Evolutionary conservation across 2,329 filamentous ascomycete genomes (phyloP).

Genomic region (Pseudocercospora cruenta): DNA sequence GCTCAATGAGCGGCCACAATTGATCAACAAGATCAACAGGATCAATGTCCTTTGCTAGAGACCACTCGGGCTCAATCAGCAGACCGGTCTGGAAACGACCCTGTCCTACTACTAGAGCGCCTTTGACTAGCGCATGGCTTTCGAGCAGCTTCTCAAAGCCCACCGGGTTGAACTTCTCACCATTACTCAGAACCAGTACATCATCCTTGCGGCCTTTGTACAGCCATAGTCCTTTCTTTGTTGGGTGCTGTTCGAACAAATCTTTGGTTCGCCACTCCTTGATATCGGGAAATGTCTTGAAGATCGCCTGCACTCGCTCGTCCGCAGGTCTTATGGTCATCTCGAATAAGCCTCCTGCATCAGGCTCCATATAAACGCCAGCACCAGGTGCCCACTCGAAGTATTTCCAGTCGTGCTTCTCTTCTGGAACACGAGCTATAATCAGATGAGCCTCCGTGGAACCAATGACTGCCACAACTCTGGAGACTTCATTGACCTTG

Average conservation of each 20-base stretch:
- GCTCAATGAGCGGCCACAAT: constrained; percentile 24
- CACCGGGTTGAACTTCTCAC: constrained; percentile 36
- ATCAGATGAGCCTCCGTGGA: constrained; percentile 28
- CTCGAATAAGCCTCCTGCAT: constrained; percentile 38
- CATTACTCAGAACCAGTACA: constrained; percentile 36
- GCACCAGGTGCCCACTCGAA: constrained; percentile 30
- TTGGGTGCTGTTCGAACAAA: constrained; percentile 34
- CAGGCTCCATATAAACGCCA: constrained; percentile 21
- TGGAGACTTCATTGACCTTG: constrained; percentile 19
- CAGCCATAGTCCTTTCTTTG: constrained; percentile 32
- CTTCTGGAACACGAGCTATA: constrained; percentile 24
- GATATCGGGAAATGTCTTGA: constrained; percentile 39
- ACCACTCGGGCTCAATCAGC: constrained; percentile 37
- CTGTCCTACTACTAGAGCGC: constrained; percentile 41
- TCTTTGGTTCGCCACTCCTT: constrained; percentile 42
- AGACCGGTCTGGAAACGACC: constrained; percentile 38
- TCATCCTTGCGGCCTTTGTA: constrained; percentile 37
- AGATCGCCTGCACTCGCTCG: constrained; percentile 27
- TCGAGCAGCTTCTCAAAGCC: constrained; percentile 30
- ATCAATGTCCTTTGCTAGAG: constrained; percentile 22
- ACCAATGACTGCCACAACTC: constrained; percentile 20
- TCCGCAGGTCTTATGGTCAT: constrained; percentile 37
- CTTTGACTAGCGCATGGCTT: constrained; percentile 34
- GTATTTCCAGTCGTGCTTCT: constrained; percentile 26
- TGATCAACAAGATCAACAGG: constrained; percentile 21